These are phyloP conservation scores for Oidiodendron maius DNA, from an alignment of 495 filamentous ascomycete genomes.

Conservation along the genomic window DNA sequence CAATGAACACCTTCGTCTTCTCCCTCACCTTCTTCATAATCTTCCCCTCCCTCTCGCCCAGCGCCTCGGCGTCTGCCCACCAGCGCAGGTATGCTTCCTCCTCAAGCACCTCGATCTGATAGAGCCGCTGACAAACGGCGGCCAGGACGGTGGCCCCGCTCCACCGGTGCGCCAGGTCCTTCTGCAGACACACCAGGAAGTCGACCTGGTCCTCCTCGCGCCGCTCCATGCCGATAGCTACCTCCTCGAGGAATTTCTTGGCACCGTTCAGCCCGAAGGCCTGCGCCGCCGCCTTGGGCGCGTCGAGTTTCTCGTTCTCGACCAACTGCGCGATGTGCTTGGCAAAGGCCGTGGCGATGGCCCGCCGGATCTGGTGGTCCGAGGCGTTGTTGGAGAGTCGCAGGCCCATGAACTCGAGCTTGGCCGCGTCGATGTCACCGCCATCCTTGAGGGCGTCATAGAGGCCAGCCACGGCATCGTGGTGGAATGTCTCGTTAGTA, in stretches of 20 bases:
- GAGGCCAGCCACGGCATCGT: conserved; percentile 78
- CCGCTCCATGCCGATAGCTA: conserved; percentile 44
- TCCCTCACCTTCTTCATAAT: conserved; percentile 64
- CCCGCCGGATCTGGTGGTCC: conserved; percentile 78
- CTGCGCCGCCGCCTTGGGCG: conserved; percentile 59
- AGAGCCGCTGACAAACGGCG: conserved; percentile 71
- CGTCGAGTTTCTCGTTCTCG: conserved; percentile 47
- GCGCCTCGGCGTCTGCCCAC: conserved; percentile 65
- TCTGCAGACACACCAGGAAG: conserved; percentile 74
- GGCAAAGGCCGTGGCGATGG: conserved; percentile 79
- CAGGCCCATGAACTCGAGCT: conserved; percentile 83
- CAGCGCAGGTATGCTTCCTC: conserved; percentile 83
- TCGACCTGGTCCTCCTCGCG: conserved; percentile 75
- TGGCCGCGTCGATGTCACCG: conserved; percentile 76
- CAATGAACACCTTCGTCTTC: conserved; percentile 72
- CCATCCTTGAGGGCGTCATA: conserved; percentile 71
- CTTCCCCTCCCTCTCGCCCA: conserved; percentile 34
- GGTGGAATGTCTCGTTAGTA: conserved; percentile 67
- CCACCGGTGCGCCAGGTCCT: conserved; percentile 57
- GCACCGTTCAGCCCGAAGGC: conserved; percentile 44
- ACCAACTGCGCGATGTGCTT: conserved; percentile 71
- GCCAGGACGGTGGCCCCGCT: conserved; percentile 60
- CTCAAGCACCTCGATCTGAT: conserved; percentile 78
- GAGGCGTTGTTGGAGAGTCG: conserved; percentile 85
- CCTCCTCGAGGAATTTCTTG: conserved; percentile 43